Evolutionary conservation across 2,329 filamentous ascomycete species (phyloP).

Genomic region (Apiospora phragmitis): DNA sequence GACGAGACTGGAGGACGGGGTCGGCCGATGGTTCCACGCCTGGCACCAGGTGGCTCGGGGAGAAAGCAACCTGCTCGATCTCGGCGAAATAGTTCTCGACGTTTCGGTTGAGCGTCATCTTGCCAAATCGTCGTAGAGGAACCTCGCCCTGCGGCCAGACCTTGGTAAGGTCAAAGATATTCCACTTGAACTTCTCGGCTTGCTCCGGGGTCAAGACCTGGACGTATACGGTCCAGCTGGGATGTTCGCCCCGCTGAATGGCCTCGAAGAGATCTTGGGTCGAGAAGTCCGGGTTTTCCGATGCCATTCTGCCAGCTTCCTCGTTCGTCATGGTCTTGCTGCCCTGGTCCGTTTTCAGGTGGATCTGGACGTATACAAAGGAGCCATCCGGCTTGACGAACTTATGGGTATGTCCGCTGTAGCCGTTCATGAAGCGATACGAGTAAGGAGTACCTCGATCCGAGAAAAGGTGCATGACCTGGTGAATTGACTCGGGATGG

Average conservation of each 20-base stretch:
- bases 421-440: constrained; percentile 67
- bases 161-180: constrained; percentile 70
- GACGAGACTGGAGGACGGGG: constrained; percentile 66
- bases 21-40: constrained; percentile 71
- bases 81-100: constrained; percentile 69
- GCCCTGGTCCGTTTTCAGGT: constrained; percentile 58
- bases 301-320: constrained; percentile 53
- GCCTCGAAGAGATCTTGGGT: constrained; percentile 63
- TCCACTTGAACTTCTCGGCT: constrained; percentile 60
- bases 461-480: constrained; percentile 66
- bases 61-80: constrained; percentile 71
- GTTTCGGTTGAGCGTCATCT: constrained; percentile 65
- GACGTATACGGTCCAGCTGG: constrained; percentile 63
- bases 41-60: constrained; percentile 65
- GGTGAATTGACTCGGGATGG: constrained; percentile 63
- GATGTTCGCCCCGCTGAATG: constrained; percentile 59
- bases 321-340: constrained; percentile 57
- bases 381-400: constrained; percentile 63
- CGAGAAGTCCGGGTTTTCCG: constrained; percentile 60
- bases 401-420: constrained; percentile 68
- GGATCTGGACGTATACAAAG: constrained; percentile 57
- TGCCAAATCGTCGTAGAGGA: constrained; percentile 61
- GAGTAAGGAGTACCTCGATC: constrained; percentile 67
- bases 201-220: constrained; percentile 64
- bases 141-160: constrained; percentile 66